A percentile compares a stretch with the other conserved stretches of the same genome.
These are phyloP conservation scores for Eucalyptus tenuipes DNA, from an alignment of 345 rosid genomes.

Conservation along the genomic window DNA sequence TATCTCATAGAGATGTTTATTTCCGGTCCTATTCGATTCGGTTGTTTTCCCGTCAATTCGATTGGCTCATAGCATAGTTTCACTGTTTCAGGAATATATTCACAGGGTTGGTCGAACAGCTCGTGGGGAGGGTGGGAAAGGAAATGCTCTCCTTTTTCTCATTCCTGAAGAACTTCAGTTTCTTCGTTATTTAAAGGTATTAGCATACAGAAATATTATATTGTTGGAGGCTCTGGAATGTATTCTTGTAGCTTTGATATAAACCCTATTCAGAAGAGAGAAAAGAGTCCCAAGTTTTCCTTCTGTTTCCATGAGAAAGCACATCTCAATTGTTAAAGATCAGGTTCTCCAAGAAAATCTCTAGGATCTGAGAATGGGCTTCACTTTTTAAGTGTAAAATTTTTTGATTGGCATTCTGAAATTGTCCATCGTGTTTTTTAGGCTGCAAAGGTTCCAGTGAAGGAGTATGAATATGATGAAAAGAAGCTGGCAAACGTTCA, in stretches of 20 bases:
- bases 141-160: constrained; percentile 85
- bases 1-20: neutral
- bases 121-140: constrained; percentile 96
- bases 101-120: constrained; percentile 99
- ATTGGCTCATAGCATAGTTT: neutral
- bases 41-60: neutral
- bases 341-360: neutral
- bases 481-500: constrained; percentile 77
- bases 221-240: neutral
- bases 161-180: constrained; percentile 94
- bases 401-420: neutral
- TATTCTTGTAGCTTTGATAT: neutral
- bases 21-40: neutral
- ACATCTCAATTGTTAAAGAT: neutral
- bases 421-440: neutral
- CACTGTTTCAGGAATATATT: constrained; percentile 67
- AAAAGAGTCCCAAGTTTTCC: neutral
- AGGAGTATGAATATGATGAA: constrained; percentile 76
- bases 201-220: neutral
- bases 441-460: constrained; percentile 92
- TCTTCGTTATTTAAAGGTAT: constrained; percentile 81
- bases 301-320: neutral
- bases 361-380: neutral
- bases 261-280: neutral
- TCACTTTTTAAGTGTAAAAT: neutral